Conservation (phyloP, 2,329 filamentous ascomycete genomes). For the Alternaria gaisen region DNA sequence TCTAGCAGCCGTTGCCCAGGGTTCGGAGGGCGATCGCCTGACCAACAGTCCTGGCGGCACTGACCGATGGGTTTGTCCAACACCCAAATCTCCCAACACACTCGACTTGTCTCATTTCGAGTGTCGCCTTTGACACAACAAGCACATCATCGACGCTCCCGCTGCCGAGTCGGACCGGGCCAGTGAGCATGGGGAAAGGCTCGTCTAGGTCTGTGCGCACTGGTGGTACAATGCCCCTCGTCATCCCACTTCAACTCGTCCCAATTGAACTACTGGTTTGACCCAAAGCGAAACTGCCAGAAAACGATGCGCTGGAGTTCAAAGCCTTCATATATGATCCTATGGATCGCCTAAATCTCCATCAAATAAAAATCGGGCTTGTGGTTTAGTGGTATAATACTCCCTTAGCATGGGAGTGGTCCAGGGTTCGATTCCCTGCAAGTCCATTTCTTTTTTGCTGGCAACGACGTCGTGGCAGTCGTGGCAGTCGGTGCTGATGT, state of each 20-base stretch:
- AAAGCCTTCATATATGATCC: rapidly evolving
- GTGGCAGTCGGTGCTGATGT: too few relatives aligned
- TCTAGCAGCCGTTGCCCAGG: not conserved
- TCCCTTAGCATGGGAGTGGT: conserved; percentile 20
- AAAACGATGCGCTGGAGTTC: too few relatives aligned
- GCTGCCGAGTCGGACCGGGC: not conserved
- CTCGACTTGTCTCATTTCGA: not conserved
- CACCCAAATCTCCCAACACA: not conserved
- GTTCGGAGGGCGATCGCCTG: not conserved
- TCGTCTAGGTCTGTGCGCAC: not conserved
- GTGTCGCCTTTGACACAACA: not conserved
- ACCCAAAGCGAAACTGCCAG: too few relatives aligned
- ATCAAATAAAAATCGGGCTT: conserved; percentile 3
- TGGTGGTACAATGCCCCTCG: not conserved
- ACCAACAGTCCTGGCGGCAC: not conserved
- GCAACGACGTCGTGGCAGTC: too few relatives aligned
- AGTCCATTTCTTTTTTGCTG: conserved; percentile 6
- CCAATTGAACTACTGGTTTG: too few relatives aligned
- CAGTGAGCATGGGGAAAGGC: not conserved
- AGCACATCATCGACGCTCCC: not conserved
- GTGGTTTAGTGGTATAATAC: conserved; percentile 21
- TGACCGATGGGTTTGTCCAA: not conserved
- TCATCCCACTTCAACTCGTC: not conserved
- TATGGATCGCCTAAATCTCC: too few relatives aligned
- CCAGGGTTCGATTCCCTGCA: conserved; percentile 20